These are phyloP conservation scores for Paracoccidioides lutzii DNA, from an alignment of 2,329 filamentous ascomycete species.

Conservation along the genomic window DNA sequence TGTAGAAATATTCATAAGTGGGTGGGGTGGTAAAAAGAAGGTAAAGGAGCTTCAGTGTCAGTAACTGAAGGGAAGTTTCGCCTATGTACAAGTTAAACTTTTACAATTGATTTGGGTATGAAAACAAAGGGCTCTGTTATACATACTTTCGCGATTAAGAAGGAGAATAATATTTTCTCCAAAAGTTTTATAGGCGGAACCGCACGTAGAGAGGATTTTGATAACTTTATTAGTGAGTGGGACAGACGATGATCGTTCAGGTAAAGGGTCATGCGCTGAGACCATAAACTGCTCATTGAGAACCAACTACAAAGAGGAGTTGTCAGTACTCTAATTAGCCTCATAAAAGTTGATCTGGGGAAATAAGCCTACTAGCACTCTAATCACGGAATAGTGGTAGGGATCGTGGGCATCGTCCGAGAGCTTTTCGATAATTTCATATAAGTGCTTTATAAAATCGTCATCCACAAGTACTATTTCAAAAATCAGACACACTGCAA, in stretches of 20 bases:
- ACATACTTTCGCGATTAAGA: slow-evolving; percentile 69
- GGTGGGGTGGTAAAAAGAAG: slow-evolving; percentile 82
- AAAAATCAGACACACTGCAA: neutral
- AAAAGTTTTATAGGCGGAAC: slow-evolving; percentile 77
- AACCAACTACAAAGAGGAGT: slow-evolving; percentile 51
- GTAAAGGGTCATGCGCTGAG: slow-evolving; percentile 43
- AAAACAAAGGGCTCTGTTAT: neutral
- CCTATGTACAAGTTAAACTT: slow-evolving; percentile 28
- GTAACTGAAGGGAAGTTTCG: slow-evolving; percentile 81
- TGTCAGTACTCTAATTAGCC: neutral
- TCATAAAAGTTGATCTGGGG: slow-evolving; percentile 20
- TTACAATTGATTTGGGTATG: slow-evolving; percentile 6
- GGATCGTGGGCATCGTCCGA: slow-evolving; percentile 82
- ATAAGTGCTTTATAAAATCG: slow-evolving; percentile 68
- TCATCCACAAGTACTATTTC: slow-evolving; percentile 43
- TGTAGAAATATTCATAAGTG: slow-evolving; percentile 98
- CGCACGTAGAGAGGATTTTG: slow-evolving; percentile 73
- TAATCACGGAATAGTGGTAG: slow-evolving; percentile 90
- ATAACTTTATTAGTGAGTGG: slow-evolving; percentile 83
- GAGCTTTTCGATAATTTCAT: slow-evolving; percentile 74
- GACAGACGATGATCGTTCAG: slow-evolving; percentile 25
- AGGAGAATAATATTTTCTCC: slow-evolving; percentile 94
- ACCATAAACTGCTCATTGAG: slow-evolving; percentile 99
- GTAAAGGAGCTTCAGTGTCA: slow-evolving; percentile 94
- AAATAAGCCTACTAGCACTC: slow-evolving; percentile 58